These are phyloP conservation scores for Mercurialis annua DNA, from an alignment of 345 rosid genomes.

Conservation along the genomic window DNA sequence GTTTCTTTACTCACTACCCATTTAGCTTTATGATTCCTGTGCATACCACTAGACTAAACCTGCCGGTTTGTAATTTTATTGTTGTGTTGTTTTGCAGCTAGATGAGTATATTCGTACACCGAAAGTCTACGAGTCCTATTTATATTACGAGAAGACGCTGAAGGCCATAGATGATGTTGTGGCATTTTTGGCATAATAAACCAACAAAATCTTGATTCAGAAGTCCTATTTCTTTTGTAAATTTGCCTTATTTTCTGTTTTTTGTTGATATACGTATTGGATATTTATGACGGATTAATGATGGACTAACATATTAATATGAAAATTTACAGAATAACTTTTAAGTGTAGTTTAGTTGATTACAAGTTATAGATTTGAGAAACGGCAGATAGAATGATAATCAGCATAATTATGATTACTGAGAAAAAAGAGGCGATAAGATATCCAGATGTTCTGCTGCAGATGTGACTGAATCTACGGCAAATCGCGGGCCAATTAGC, in stretches of 20 bases:
- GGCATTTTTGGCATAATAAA: slow-evolving; percentile 36
- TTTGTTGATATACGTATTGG: not conserved
- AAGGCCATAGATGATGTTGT: slow-evolving; percentile 70
- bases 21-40: too few relatives aligned
- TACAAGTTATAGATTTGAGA: slow-evolving; percentile 36
- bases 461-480: slow-evolving; percentile 51
- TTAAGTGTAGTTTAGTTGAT: too few relatives aligned
- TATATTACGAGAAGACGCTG: slow-evolving; percentile 84
- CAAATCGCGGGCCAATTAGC: slow-evolving; percentile 68
- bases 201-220: too few relatives aligned
- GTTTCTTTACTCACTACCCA: too few relatives aligned
- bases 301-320: not conserved
- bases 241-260: too few relatives aligned
- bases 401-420: slow-evolving; percentile 33
- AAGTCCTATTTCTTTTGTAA: too few relatives aligned
- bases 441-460: slow-evolving; percentile 55
- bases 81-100: slow-evolving; percentile 38
- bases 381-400: slow-evolving; percentile 44
- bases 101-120: slow-evolving; percentile 74
- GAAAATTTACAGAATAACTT: not conserved
- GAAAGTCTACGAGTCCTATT: slow-evolving; percentile 81
- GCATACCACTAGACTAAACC: too few relatives aligned
- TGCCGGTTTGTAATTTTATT: not conserved
- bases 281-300: not conserved
- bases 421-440: slow-evolving; percentile 64